A percentile compares a stretch with the other conserved stretches of the same genome.
Evolutionary conservation across 345 rosid genomes (phyloP).

Genomic region (Citrus australasica): DNA sequence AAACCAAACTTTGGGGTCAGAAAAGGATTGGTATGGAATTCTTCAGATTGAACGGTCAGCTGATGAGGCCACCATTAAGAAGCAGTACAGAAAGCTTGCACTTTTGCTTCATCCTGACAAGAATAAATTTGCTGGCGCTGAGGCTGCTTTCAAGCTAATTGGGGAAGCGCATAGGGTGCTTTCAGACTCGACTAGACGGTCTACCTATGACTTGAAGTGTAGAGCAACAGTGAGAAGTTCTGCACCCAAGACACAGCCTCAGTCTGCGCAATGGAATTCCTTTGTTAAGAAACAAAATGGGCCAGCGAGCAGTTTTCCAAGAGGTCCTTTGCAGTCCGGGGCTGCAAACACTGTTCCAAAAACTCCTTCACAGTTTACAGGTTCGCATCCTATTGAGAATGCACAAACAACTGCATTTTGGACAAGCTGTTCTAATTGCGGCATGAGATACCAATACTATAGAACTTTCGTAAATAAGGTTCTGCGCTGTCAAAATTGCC

Average conservation of each 20-base stretch:
- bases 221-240: conserved; percentile 26
- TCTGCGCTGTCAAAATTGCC: conserved; percentile 56
- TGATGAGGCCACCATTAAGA: conserved; percentile 61
- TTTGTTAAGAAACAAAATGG: conserved; percentile 25
- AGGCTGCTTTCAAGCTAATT: conserved; percentile 88
- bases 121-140: conserved; percentile 82
- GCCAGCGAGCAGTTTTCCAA: conserved; percentile 15
- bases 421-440: conserved; percentile 65
- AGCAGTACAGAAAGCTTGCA: conserved; percentile 81
- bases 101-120: conserved; percentile 91
- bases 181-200: conserved; percentile 46
- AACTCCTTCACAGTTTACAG: conserved; percentile 20
- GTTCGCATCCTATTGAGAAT: conserved; percentile 23
- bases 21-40: conserved; percentile 80
- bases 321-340: conserved; percentile 18
- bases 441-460: conserved; percentile 37
- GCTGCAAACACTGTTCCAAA: conserved; percentile 18
- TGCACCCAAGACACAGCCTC: conserved; percentile 24
- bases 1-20: conserved; percentile 45
- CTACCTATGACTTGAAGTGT: conserved; percentile 48
- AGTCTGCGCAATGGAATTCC: conserved; percentile 28
- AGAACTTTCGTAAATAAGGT: conserved; percentile 29
- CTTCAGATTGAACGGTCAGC: conserved; percentile 57
- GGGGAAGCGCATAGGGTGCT: conserved; percentile 74
- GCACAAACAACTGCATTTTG: conserved; percentile 44